phyloP scores from a whole-genome alignment of 192 early-diverging fungal species.

The Gonapodya prolifera region DNA sequence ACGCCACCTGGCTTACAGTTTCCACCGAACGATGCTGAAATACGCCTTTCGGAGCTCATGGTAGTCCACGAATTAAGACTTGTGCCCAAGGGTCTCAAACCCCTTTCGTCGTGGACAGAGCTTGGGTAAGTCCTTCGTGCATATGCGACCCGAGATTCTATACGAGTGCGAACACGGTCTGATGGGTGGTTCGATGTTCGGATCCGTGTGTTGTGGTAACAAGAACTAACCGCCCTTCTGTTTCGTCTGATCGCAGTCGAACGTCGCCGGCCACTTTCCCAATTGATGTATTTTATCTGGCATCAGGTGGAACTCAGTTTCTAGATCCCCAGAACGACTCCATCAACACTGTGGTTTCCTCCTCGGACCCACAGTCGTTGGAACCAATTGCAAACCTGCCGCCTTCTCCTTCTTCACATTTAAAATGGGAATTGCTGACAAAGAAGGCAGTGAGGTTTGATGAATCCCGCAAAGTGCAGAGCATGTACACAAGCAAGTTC shows the following conservation, averaged over 20 bases:
- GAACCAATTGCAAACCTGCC: neutral
- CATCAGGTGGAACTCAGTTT: neutral
- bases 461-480: neutral
- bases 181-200: neutral
- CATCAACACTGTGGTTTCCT: neutral
- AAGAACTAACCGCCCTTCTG: neutral
- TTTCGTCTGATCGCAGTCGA: neutral
- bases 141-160: neutral
- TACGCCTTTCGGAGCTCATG: neutral
- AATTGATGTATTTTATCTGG: neutral
- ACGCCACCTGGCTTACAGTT: neutral
- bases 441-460: neutral
- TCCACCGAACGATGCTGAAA: neutral
- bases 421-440: neutral
- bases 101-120: neutral
- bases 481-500: constrained; percentile 5
- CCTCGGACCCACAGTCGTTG: neutral
- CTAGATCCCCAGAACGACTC: neutral
- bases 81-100: neutral
- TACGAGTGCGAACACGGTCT: neutral
- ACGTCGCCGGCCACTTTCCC: neutral
- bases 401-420: neutral
- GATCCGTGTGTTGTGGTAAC: neutral
- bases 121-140: neutral
- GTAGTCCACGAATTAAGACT: neutral